Evolutionary conservation across 2,329 filamentous ascomycete species (phyloP), one percentile per base, ranked within the genome.

Genomic region (Byssochlamys sp.): DNA sequence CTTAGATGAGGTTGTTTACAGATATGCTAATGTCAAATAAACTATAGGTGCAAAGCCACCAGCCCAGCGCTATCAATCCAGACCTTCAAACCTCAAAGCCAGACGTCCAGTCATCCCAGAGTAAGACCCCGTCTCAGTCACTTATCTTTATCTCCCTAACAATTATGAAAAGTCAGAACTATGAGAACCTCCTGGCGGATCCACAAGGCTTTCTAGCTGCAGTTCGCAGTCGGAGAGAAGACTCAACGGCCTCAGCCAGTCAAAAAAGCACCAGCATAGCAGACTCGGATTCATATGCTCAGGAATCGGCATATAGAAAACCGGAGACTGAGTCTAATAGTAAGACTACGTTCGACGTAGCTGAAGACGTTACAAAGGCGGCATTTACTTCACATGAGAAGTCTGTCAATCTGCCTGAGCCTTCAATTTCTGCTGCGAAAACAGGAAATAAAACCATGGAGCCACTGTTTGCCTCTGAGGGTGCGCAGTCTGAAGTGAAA

Each of bases 101-200:
- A 61, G 63, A 54, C 58, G 61, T 35, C 61, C 61, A 50, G 55
- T 63, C 62, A 63, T 63, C 60, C 63, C 39, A 29, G 19, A 33
- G 55, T 57, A 57, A 57, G 55, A 45, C 11, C 24, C 29, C 26
- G 28, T 45, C 14, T 12, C n/a, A 26, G 19, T 53, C 14, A 6
- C 29, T 39, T 51, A 55, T 55, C 54, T 52, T 53, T 12, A 54
- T 27, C 55, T 26, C 25, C 12, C 52, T 29, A 24, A 28, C 26
- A 31, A 12, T 53, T 53, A 14, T 5, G 25, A 51, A 51, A 11
- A 61, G 50, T 52, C 9, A 39, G 55, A 61, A 58, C 26, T 60
- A 59, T 51, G 57, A 60, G 28, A 11, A 50, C 4, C 35, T 63
- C 33, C 45, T 65, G 7, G 58, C 58, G n/a, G 59, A 58, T 50